These are phyloP conservation scores for Monascus purpureus DNA, from an alignment of 495 filamentous ascomycete genomes.

Conservation along the genomic window DNA sequence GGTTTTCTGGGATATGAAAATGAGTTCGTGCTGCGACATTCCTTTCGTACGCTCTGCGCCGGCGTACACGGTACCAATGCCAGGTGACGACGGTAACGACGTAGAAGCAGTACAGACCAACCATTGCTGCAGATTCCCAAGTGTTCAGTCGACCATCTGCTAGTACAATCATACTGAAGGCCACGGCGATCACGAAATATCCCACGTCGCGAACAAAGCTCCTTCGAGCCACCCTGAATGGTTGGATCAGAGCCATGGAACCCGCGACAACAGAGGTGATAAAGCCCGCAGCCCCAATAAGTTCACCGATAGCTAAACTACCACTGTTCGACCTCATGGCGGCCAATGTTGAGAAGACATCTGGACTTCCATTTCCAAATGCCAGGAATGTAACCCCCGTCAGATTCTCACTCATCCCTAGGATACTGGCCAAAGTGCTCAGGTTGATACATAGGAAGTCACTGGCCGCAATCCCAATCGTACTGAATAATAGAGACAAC, in stretches of 20 bases:
- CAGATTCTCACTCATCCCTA: slow-evolving; percentile 91
- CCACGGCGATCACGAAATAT: slow-evolving; percentile 81
- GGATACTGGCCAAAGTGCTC: slow-evolving; percentile 71
- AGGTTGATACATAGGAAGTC: slow-evolving; percentile 98
- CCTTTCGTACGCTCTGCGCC: slow-evolving; percentile 43
- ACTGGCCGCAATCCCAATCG: slow-evolving; percentile 95
- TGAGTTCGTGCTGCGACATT: slow-evolving; percentile 61
- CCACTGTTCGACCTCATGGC: slow-evolving; percentile 95
- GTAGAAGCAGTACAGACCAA: slow-evolving; percentile 83
- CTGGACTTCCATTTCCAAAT: slow-evolving; percentile 97
- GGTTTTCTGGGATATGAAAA: slow-evolving; percentile 51
- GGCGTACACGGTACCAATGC: slow-evolving; percentile 69
- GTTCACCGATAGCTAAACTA: slow-evolving; percentile 86
- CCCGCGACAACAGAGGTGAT: slow-evolving; percentile 95
- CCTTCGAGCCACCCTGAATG: slow-evolving; percentile 77
- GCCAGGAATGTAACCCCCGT: slow-evolving; percentile 94
- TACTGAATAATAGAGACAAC: slow-evolving; percentile 86
- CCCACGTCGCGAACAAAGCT: slow-evolving; percentile 87
- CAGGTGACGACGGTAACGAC: slow-evolving; percentile 77
- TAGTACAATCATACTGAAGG: slow-evolving; percentile 78
- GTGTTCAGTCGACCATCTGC: slow-evolving; percentile 70
- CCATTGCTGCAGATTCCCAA: slow-evolving; percentile 87
- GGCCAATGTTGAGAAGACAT: slow-evolving; percentile 96
- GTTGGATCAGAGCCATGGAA: slow-evolving; percentile 92
- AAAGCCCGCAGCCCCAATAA: slow-evolving; percentile 91